Conservation (phyloP, 2,329 filamentous ascomycete species). For the Alternaria atra region DNA sequence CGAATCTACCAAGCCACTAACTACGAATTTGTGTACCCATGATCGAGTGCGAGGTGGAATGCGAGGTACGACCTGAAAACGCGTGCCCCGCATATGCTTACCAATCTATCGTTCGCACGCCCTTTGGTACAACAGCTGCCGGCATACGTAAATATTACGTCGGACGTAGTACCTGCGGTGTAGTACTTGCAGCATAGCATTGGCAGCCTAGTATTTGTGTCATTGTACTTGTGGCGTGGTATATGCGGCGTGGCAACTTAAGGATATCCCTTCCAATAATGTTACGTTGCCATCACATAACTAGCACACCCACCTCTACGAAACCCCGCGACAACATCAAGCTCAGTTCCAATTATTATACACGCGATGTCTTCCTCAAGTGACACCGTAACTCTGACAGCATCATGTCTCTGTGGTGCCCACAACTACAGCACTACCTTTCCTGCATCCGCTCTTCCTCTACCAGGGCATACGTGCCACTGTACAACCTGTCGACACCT, state of each 20-base stretch:
- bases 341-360: not conserved
- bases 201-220: not conserved
- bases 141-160: not conserved
- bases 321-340: too few species aligned
- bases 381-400: constrained; percentile 41
- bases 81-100: constrained; percentile 29
- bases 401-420: constrained; percentile 58
- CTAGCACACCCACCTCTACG: not conserved
- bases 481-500: constrained; percentile 61
- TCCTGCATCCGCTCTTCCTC: constrained; percentile 50
- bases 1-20: not conserved
- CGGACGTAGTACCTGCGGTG: not conserved
- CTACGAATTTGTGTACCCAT: not conserved
- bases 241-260: not conserved
- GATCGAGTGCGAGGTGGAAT: constrained; percentile 8
- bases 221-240: not conserved
- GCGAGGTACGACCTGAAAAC: constrained; percentile 8
- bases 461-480: constrained; percentile 58
- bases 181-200: too few species aligned
- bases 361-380: not conserved
- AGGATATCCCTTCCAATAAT: not conserved
- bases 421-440: constrained; percentile 54
- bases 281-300: not conserved
- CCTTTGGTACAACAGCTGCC: not conserved
- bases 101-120: constrained; percentile 12